A percentile compares a stretch with the other conserved stretches of the same genome.
These are phyloP conservation scores for Apophysomyces ossiformis DNA, from an alignment of 371 early-diverging fungal species.

Conservation along the genomic window DNA sequence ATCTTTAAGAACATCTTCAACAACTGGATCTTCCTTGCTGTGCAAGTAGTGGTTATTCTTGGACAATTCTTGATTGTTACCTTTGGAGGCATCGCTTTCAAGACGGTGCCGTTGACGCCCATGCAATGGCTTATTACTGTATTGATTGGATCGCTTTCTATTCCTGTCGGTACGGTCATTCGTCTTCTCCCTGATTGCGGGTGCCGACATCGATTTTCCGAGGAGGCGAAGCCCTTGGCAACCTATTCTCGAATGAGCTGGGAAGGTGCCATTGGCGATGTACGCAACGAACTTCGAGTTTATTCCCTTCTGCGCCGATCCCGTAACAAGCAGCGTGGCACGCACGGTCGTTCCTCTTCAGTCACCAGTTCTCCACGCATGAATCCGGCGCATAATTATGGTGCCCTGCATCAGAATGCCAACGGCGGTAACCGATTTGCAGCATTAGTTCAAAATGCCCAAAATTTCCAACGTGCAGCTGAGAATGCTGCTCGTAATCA, in stretches of 20 bases:
- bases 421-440: constrained; percentile 37
- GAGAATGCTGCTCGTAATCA: constrained; percentile 22
- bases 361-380: constrained; percentile 12
- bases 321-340: constrained; percentile 22
- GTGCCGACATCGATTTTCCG: constrained; percentile 51
- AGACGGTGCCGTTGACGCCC: constrained; percentile 70
- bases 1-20: constrained; percentile 79
- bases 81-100: constrained; percentile 90
- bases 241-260: constrained; percentile 59
- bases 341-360: constrained; percentile 19
- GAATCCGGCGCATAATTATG: constrained; percentile 23
- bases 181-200: constrained; percentile 75
- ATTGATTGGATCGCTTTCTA: constrained; percentile 76
- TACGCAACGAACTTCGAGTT: constrained; percentile 50
- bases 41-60: constrained; percentile 71
- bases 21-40: constrained; percentile 79
- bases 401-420: constrained; percentile 19
- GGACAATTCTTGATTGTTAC: constrained; percentile 87
- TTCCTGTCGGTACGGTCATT: constrained; percentile 82
- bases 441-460: constrained; percentile 38
- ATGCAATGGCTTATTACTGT: constrained; percentile 86
- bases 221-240: constrained; percentile 60
- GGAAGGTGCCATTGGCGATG: constrained; percentile 62
- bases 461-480: constrained; percentile 35
- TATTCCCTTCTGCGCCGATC: constrained; percentile 55